These are phyloP conservation scores for Diplodia corticola DNA, from an alignment of 2,329 filamentous ascomycete genomes.

Conservation along the genomic window DNA sequence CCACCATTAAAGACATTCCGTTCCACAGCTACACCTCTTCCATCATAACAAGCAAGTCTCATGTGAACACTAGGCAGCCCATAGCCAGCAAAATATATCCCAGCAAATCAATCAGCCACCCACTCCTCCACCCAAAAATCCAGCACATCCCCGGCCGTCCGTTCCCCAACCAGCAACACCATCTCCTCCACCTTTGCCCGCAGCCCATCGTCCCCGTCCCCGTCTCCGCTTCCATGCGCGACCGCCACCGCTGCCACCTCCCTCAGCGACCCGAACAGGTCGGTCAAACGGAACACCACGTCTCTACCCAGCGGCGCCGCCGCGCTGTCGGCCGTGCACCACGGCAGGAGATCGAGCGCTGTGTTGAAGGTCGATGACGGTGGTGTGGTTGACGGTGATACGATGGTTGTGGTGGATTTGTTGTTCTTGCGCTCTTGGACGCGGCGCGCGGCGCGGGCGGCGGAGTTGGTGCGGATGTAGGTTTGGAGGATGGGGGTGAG, in stretches of 20 bases:
- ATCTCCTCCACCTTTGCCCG: slow-evolving; percentile 22
- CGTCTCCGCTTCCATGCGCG: neutral
- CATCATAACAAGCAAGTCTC: too few species aligned
- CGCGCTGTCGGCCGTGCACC: slow-evolving; percentile 30
- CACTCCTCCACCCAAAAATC: slow-evolving; percentile 40
- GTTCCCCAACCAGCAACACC: slow-evolving; percentile 30
- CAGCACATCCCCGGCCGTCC: slow-evolving; percentile 28
- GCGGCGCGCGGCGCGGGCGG: neutral
- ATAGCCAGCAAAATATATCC: neutral
- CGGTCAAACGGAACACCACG: slow-evolving; percentile 29
- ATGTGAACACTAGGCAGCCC: too few species aligned
- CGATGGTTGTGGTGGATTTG: too few species aligned
- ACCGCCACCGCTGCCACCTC: slow-evolving; percentile 34
- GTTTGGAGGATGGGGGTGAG: neutral
- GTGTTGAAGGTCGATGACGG: neutral
- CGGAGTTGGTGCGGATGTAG: slow-evolving; percentile 19
- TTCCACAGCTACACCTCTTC: too few species aligned
- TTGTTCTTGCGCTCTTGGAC: neutral
- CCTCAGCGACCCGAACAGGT: slow-evolving; percentile 34
- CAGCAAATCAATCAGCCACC: slow-evolving; percentile 22
- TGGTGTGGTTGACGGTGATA: too few species aligned
- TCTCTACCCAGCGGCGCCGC: neutral
- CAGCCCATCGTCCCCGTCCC: slow-evolving; percentile 15
- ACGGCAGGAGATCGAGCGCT: slow-evolving; percentile 32
- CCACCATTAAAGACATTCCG: too few species aligned